These are phyloP conservation scores for Magnolia officinalis DNA, from an alignment of 164 flowering plant genomes.

Conservation along the genomic window DNA sequence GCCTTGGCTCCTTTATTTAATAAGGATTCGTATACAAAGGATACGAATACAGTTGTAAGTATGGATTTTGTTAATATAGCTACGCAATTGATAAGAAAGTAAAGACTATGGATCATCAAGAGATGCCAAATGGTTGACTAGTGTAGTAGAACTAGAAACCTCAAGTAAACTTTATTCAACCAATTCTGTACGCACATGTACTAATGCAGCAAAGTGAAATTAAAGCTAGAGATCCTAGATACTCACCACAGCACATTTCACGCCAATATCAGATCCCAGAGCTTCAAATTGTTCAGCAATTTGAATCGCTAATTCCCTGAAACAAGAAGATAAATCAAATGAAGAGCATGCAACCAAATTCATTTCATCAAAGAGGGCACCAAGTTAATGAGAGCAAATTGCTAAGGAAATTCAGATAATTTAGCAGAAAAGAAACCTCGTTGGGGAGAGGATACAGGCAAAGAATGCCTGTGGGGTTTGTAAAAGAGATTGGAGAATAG, in stretches of 20 bases:
- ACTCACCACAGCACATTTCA: slow-evolving; percentile 84
- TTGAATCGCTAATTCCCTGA: slow-evolving; percentile 90
- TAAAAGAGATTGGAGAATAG: slow-evolving; percentile 68
- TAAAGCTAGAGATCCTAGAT: no score
- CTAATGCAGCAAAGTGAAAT: no score
- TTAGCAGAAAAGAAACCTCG: slow-evolving; percentile 41
- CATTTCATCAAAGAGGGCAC: neutral
- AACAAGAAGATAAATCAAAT: neutral
- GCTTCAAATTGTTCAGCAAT: slow-evolving; percentile 92
- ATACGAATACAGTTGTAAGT: no score
- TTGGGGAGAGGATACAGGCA: slow-evolving; percentile 83
- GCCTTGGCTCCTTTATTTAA: no score
- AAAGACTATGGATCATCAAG: no score
- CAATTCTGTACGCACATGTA: no score
- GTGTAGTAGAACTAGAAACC: no score
- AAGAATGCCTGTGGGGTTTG: slow-evolving; percentile 58
- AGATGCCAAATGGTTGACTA: no score
- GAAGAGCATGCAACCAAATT: neutral
- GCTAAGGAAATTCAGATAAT: neutral
- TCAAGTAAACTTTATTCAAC: no score
- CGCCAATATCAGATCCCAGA: slow-evolving; percentile 66
- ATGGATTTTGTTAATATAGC: no score
- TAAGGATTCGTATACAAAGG: no score
- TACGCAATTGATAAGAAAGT: no score
- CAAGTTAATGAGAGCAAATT: neutral